Evolutionary conservation across 169 alveolate genomes (phyloP).

Genomic region (Plasmodium billcollinsi): DNA sequence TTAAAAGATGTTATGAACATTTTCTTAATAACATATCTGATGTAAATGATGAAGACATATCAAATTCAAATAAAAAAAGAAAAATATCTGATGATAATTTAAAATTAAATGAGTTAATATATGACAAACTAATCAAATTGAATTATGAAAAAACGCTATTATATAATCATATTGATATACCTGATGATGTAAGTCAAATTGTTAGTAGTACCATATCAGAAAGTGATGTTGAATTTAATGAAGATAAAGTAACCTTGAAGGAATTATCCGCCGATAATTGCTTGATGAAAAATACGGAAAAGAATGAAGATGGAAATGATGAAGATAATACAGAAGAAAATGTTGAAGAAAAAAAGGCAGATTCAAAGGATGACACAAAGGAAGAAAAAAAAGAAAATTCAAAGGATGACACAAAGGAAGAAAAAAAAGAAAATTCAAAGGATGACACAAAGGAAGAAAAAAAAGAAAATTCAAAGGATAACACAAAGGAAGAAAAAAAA

Average conservation of each 20-base stretch:
- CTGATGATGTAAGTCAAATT: conserved; percentile 39
- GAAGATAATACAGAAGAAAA: conserved; percentile 15
- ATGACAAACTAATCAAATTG: conserved; percentile 42
- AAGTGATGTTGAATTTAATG: conserved; percentile 27
- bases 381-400: conserved; percentile 2
- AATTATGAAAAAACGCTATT: conserved; percentile 67
- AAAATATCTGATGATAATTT: conserved; percentile 35
- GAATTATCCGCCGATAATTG: conserved; percentile 20
- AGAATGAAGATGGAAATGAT: conserved; percentile 15
- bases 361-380: neutral
- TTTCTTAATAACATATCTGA: conserved; percentile 9
- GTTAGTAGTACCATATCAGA: conserved; percentile 68
- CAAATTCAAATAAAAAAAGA: conserved; percentile 44
- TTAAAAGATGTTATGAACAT: conserved; percentile 67
- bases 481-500: neutral
- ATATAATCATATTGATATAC: conserved; percentile 59
- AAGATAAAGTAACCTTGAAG: conserved; percentile 16
- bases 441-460: conserved; percentile 6
- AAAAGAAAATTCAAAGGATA: neutral
- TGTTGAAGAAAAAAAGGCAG: conserved; percentile 32
- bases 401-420: conserved; percentile 6
- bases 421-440: neutral
- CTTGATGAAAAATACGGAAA: conserved; percentile 3
- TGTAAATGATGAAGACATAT: neutral
- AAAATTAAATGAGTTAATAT: conserved; percentile 35